Evolutionary conservation across 1,139 yeast species (phyloP), one percentile per base, ranked within the genome.

Genomic region (Hyphopichia burtonii): DNA sequence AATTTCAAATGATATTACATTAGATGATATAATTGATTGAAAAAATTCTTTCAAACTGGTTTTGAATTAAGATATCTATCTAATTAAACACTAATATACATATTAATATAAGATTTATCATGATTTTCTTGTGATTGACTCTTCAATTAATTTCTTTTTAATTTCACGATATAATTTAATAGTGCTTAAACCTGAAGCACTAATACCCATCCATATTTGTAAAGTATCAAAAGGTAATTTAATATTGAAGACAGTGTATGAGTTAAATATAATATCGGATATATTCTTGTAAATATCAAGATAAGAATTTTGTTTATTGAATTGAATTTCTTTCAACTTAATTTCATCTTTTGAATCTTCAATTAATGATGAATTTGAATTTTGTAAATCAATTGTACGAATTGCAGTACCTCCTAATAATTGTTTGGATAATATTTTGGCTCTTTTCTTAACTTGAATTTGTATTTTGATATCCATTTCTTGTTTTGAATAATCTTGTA

Each of bases 181-280:
- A 7, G 70, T 61, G 50, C 76, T 69, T 48, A 73, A 60, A 15
- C 56, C 44, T 8, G 75, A 59, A 8, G 78, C 77, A 49, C 65
- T 59, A 31, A 73, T 68, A 8, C 78, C 78, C 71, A 72, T 67
- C 78, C 77, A 73, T 20, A 72, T 72, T 50, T 73, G 78, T 37
- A 70, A 51, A 35, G 78, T 72, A 31, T 59, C 65, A 52, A 73
- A 73, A 6, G 76, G 78, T 38, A 73, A 61, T 17, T 60, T 55
- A 45, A 68, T 45, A 35, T 59, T 47, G 52, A 72, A 73, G n/a
- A 73, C 77, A 1, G 76, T 70, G 49, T 72, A 73, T 30, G 70
- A 54, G 47, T 72, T 72, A 53, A 73, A 73, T 9, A 66, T 56
- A 41, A 73, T 60, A 54, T 73, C 78, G 4, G 74, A 63, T 23